Evolutionary conservation across 2,329 filamentous ascomycete genomes (phyloP).

Genomic region (Aureobasidium leucospermi): DNA sequence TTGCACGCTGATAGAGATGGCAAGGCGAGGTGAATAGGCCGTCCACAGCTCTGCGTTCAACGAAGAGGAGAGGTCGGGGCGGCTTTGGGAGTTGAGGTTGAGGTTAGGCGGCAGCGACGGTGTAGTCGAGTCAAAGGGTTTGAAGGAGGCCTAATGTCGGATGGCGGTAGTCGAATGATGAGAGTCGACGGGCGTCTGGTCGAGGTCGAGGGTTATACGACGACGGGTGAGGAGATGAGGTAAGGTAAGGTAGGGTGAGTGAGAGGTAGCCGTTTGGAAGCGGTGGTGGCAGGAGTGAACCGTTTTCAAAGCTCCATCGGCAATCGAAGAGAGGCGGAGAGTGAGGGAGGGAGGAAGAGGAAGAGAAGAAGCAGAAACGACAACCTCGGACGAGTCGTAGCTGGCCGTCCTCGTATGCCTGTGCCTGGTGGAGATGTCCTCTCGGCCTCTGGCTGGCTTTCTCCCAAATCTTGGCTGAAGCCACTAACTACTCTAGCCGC

Average conservation of each 20-base stretch:
- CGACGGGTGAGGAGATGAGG: not conserved
- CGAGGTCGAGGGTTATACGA: constrained; percentile 12
- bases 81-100: constrained; percentile 24
- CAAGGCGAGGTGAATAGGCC: constrained; percentile 2
- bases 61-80: constrained; percentile 34
- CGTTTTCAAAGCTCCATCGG: constrained; percentile 15
- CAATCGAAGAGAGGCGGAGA: not conserved
- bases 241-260: not conserved
- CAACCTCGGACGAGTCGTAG: constrained; percentile 5
- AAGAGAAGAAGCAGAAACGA: constrained; percentile 9
- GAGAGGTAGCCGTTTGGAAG: constrained; percentile 9
- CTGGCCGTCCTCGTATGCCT: constrained; percentile 3
- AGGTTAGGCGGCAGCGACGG: not conserved
- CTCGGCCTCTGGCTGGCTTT: constrained; percentile 4
- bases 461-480: not conserved
- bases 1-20: not conserved
- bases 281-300: constrained; percentile 1
- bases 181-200: constrained; percentile 1
- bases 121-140: not conserved
- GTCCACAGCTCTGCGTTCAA: constrained; percentile 31
- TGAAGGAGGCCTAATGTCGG: constrained; percentile 15
- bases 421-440: constrained; percentile 7
- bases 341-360: constrained; percentile 1
- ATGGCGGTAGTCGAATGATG: not conserved
- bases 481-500: not conserved